Percentiles rank a stretch among this genome's conserved stretches.
Conservation (phyloP, 2,329 filamentous ascomycete species). For the Dactylonectria macrodidyma region DNA sequence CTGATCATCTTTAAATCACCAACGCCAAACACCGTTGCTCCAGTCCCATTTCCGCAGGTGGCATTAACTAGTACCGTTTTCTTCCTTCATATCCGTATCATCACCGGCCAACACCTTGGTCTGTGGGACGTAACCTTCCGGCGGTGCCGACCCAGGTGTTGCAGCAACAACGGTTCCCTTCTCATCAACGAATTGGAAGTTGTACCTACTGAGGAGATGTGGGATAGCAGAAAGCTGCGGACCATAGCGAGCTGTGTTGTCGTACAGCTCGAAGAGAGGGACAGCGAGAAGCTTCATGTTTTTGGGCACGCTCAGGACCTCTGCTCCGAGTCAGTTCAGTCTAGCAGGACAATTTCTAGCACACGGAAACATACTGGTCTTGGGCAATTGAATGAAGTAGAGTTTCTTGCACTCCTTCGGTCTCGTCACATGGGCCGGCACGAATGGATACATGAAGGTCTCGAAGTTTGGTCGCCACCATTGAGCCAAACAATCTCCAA, state of each 20-base stretch:
- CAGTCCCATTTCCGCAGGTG: slow-evolving; percentile 38
- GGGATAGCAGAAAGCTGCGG: slow-evolving; percentile 97
- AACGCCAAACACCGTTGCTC: slow-evolving; percentile 57
- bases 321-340: slow-evolving; percentile 60
- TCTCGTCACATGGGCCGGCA: slow-evolving; percentile 94
- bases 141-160: slow-evolving; percentile 79
- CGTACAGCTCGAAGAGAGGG: slow-evolving; percentile 96
- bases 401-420: slow-evolving; percentile 99
- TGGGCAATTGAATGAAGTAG: slow-evolving; percentile 95
- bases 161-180: slow-evolving; percentile 87
- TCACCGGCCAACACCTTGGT: slow-evolving; percentile 76
- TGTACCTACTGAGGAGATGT: slow-evolving; percentile 93
- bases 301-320: slow-evolving; percentile 96
- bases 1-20: slow-evolving; percentile 31
- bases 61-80: slow-evolving; percentile 56
- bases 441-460: slow-evolving; percentile 99
- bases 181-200: slow-evolving; percentile 98
- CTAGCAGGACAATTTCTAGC: not conserved
- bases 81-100: slow-evolving; percentile 73
- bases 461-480: slow-evolving; percentile 99
- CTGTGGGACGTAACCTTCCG: slow-evolving; percentile 72
- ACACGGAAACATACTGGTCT: slow-evolving; percentile 77
- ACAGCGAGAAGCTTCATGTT: slow-evolving; percentile 99
- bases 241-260: slow-evolving; percentile 95
- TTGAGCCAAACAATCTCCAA: slow-evolving; percentile 94